Conservation (phyloP, 441 rosid genomes). For the Erodium trifolium region DNA sequence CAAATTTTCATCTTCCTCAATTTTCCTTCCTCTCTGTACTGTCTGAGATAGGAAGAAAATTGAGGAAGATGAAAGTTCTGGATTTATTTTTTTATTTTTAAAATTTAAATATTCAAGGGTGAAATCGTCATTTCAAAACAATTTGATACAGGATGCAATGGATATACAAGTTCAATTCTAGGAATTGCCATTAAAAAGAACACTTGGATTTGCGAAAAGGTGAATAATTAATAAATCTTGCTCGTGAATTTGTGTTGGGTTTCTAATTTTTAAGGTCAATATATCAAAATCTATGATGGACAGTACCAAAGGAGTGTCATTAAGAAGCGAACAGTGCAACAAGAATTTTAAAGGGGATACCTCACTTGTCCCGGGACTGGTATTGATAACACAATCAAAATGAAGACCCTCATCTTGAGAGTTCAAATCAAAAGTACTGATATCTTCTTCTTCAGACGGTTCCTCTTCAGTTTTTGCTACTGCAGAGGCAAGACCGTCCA, state of each 20-base stretch:
- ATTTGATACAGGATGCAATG: no score
- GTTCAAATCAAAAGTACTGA: constrained; percentile 22
- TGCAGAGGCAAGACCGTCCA: constrained; percentile 66
- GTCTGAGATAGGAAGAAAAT: no score
- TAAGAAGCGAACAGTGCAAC: not conserved
- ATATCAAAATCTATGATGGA: not conserved
- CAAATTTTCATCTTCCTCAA: no score
- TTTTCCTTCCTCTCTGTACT: no score
- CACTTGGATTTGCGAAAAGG: no score
- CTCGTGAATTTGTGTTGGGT: not conserved
- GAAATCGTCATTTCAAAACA: no score
- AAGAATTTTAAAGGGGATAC: constrained; percentile 27
- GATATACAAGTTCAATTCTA: no score
- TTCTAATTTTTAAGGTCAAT: not conserved
- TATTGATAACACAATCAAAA: constrained; percentile 53
- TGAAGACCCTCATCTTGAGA: constrained; percentile 34
- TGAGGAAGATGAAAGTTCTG: no score
- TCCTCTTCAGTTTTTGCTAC: constrained; percentile 36
- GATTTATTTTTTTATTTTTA: no score
- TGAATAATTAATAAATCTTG: not conserved
- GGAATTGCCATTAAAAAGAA: no score
- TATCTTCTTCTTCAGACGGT: constrained; percentile 30
- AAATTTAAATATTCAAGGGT: no score
- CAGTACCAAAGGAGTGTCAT: not conserved
- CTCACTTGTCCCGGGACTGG: constrained; percentile 89